Base-by-base conservation (phyloP, 1,284 basidiomycete species). In the Ceratobasidium sp. region DNA sequence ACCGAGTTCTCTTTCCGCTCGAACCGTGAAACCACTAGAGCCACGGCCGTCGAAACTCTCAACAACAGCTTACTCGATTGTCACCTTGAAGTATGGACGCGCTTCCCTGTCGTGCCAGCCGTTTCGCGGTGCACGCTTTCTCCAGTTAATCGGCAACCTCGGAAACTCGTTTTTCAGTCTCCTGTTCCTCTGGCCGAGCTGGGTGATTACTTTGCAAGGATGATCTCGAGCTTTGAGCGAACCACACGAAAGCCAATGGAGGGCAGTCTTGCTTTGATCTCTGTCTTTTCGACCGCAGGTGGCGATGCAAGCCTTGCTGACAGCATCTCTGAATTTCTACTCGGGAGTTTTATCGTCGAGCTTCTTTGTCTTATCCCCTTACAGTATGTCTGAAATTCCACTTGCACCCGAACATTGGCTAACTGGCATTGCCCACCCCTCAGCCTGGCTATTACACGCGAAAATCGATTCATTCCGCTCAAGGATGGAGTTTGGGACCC, bases 401-500 rank as follows among this genome's bases (percentile, higher is more conserved):
- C 8, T 22, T 11, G 8, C 27, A 39, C 16, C 14, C 16, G 37
- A 7, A 2, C n/a, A 4, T 19, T 24, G 62, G 4, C 22, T 22
- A 51, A 41, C 14, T 22, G 19, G 5, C 6, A 6, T 22, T 39
- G 13, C 11, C n/a, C 14, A 34, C 48, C 43, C 31, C 14, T 11
- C n/a, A 73, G 71, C 29, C 53, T 90, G 24, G 89, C 89, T 0
- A 79, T 90, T 22, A 86, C 87, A 0, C 83, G 84, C 19, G 88
- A 90, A 48, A 90, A 90, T 76, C 81, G 87, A 2, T 90, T 90
- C 74, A 79, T 89, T 2, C 89, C 89, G 0, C 81, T 90, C 48
- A 89, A 88, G 74, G 89, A 90, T 76, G 89, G 89, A 0, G 83
- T 89, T 0, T 83, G 81, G 74, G 88, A 87, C 0, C 76, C 84